Conservation (phyloP, 208 protist species). For the Dictyostelium gargantuum region DNA sequence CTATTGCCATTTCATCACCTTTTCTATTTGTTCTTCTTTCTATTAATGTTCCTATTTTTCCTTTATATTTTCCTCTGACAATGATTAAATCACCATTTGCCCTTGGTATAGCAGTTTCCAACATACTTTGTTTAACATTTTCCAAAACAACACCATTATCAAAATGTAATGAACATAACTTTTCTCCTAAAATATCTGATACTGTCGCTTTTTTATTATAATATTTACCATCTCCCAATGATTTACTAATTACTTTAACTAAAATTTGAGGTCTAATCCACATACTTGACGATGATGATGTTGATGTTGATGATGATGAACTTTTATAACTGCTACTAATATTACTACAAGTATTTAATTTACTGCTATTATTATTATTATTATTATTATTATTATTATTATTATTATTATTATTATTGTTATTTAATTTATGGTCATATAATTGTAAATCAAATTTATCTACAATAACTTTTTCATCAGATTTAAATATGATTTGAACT, state of each 20-base stretch:
- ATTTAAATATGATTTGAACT: constrained; percentile 21
- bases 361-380: background rate
- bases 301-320: background rate
- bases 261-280: constrained; percentile 29
- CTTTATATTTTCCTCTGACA: background rate
- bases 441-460: constrained; percentile 26
- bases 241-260: constrained; percentile 48
- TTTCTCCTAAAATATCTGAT: constrained; percentile 21
- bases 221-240: constrained; percentile 32
- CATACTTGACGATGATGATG: background rate
- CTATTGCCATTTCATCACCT: background rate
- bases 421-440: background rate
- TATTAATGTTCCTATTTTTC: background rate
- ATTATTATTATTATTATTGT: background rate
- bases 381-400: background rate
- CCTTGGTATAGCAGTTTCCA: constrained; percentile 44
- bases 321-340: too few species aligned
- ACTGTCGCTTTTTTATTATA: constrained; percentile 54
- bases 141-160: background rate
- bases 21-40: constrained; percentile 20
- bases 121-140: constrained; percentile 45
- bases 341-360: background rate
- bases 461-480: constrained; percentile 13
- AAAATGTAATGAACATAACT: constrained; percentile 7
- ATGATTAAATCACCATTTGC: background rate